These are phyloP conservation scores for Emergomyces pasteurianus DNA, from an alignment of 2,329 filamentous ascomycete species.

Conservation along the genomic window DNA sequence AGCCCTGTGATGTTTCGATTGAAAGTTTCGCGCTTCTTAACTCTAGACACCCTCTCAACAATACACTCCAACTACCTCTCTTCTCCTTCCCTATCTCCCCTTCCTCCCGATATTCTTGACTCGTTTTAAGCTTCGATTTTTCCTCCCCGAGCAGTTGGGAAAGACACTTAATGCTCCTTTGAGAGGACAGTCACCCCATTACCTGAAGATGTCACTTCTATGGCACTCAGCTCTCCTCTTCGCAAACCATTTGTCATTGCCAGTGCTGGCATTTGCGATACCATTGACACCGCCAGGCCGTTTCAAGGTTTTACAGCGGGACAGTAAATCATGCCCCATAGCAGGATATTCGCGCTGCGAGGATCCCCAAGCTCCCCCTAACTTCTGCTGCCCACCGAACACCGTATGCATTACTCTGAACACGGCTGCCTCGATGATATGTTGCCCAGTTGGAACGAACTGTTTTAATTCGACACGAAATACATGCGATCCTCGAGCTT, in stretches of 20 bases:
- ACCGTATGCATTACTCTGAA: conserved; percentile 33
- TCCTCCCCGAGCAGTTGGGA: background rate
- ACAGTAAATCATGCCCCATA: conserved; percentile 20
- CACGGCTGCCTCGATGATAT: conserved; percentile 31
- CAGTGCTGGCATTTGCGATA: conserved; percentile 7
- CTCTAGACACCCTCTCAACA: background rate
- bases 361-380: conserved; percentile 24
- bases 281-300: conserved; percentile 14
- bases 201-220: background rate
- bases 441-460: conserved; percentile 32
- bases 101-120: too few relatives aligned
- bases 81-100: background rate
- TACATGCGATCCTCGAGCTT: conserved; percentile 30
- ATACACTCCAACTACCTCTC: background rate
- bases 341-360: conserved; percentile 24
- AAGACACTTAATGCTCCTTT: background rate
- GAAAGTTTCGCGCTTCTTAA: background rate
- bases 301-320: conserved; percentile 15
- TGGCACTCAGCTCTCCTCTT: background rate
- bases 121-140: background rate
- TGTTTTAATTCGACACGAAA: conserved; percentile 33
- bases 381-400: conserved; percentile 33
- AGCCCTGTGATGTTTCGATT: background rate
- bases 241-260: background rate
- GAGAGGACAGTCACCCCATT: background rate